These are phyloP conservation scores for Beauveria sp. DNA, from an alignment of 2,329 filamentous ascomycete species.

Conservation along the genomic window DNA sequence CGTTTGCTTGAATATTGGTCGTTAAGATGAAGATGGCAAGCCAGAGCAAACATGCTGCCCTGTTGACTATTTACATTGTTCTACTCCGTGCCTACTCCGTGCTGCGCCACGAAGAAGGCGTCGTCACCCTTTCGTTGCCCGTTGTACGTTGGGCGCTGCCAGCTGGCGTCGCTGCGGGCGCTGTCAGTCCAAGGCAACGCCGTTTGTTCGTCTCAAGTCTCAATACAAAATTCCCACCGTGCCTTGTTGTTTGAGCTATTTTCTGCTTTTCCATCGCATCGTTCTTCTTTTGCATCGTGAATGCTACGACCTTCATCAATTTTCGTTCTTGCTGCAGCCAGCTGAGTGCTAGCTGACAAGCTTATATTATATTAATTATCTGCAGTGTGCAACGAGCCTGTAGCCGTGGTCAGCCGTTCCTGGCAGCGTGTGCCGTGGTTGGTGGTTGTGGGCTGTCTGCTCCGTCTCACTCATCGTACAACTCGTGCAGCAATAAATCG, in stretches of 20 bases:
- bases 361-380: slow-evolving; percentile 2
- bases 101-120: not conserved
- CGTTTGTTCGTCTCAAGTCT: not conserved
- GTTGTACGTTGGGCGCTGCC: too few relatives aligned
- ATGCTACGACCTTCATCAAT: too few relatives aligned
- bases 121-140: not conserved
- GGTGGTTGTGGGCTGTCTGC: not conserved
- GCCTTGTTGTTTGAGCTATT: too few relatives aligned
- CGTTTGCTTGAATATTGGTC: not conserved
- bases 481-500: slow-evolving; percentile 1
- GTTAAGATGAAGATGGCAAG: not conserved
- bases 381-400: not conserved
- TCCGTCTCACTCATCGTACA: not conserved
- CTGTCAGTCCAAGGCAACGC: not conserved
- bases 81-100: too few relatives aligned
- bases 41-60: too few relatives aligned
- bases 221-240: not conserved
- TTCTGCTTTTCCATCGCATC: not conserved
- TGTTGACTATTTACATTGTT: too few relatives aligned
- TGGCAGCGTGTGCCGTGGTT: not conserved
- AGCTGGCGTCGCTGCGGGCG: too few relatives aligned
- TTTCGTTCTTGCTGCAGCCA: not conserved
- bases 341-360: slow-evolving; percentile 2
- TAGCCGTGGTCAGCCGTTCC: not conserved
- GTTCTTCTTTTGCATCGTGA: not conserved